Base-by-base conservation (phyloP, 768 basidiomycete species). In the Rubroboletus satanas region DNA sequence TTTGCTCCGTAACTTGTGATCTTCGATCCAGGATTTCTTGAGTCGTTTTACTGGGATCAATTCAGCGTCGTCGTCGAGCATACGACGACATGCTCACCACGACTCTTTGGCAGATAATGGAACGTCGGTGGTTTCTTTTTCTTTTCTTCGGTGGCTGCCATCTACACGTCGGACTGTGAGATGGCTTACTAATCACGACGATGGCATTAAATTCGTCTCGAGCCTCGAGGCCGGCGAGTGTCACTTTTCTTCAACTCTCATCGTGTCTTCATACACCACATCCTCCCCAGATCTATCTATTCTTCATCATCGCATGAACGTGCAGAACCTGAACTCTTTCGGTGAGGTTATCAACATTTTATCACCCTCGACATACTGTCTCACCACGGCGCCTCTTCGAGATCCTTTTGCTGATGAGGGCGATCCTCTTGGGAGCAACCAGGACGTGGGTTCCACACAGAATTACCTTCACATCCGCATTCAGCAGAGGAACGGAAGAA, bases 401-500 rank as follows among this genome's bases (percentile, higher is more conserved):
- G 94, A 96, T 83, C 93, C 93, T 79, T 96, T 96, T 80, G 91
- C 90, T 78, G 94, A 94, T 76, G 90, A 91, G 75, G 88, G 85
- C 67, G 90, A 92, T 74, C 85, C 86, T 69, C 87, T 91, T 68
- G 83, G 77, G 71, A 79, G 79, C 66, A 80, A 71, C 67, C 75
- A 85, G 65, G 85, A 90, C 79, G 88, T 91, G 67, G 88, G 88
- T 62, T 87, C 88, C 60, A 84, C 85, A 71, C 75, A 83, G 66
- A 84, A 91, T 71, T 87, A 92, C 73, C 90, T 95, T 71, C 93
- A 95, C 73, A 90, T 96, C 70, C 93, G 97, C 78, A 90, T 99
- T 67, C 97, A 99, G 74, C 97, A 99, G 75, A 84, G 97, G 69
- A 99, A 98, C 83, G 97, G 97, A 59, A 83, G 97, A 68, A 99